A percentile compares a stretch with the other conserved stretches of the same genome.
These are phyloP conservation scores for Ophiosphaerella herpotricha DNA, from an alignment of 2,329 filamentous ascomycete genomes.

Conservation along the genomic window DNA sequence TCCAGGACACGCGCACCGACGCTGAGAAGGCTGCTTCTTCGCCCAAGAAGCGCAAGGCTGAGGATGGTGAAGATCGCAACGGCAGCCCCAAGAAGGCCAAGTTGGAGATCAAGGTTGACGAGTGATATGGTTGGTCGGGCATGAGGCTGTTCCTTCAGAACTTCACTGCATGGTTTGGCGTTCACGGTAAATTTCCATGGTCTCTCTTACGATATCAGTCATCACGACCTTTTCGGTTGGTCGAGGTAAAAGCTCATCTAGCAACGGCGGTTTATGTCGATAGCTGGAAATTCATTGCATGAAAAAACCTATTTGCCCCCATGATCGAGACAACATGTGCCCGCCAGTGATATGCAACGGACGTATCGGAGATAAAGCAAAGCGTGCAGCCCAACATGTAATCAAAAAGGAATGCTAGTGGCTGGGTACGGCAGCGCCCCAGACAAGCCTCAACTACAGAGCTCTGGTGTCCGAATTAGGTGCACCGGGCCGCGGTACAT, in stretches of 20 bases:
- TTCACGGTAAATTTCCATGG: slow-evolving; percentile 11
- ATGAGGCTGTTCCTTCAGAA: background rate
- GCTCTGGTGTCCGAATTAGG: slow-evolving; percentile 7
- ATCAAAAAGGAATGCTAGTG: background rate
- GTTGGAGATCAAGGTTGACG: slow-evolving; percentile 43
- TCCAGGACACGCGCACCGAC: slow-evolving; percentile 28
- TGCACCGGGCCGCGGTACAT: slow-evolving; percentile 15
- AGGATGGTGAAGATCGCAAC: slow-evolving; percentile 24
- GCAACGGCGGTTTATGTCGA: background rate
- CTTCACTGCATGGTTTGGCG: slow-evolving; percentile 16
- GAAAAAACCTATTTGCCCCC: too few species aligned
- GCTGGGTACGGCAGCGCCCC: background rate
- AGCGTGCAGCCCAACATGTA: too few species aligned
- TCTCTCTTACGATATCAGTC: slow-evolving; percentile 11
- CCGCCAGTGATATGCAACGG: background rate
- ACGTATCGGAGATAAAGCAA: slow-evolving; percentile 13
- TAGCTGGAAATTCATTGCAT: too few species aligned
- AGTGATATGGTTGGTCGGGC: slow-evolving; percentile 10
- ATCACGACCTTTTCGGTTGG: slow-evolving; percentile 5
- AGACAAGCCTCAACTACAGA: too few species aligned
- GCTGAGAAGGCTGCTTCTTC: slow-evolving; percentile 13
- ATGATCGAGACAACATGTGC: too few species aligned
- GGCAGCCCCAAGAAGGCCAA: slow-evolving; percentile 39
- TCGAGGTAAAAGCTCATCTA: slow-evolving; percentile 12
- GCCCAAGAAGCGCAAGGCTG: slow-evolving; percentile 43